Evolutionary conservation across 345 rosid species (phyloP), one percentile per base, ranked within the genome.

Genomic region (Arabis hirsuta): DNA sequence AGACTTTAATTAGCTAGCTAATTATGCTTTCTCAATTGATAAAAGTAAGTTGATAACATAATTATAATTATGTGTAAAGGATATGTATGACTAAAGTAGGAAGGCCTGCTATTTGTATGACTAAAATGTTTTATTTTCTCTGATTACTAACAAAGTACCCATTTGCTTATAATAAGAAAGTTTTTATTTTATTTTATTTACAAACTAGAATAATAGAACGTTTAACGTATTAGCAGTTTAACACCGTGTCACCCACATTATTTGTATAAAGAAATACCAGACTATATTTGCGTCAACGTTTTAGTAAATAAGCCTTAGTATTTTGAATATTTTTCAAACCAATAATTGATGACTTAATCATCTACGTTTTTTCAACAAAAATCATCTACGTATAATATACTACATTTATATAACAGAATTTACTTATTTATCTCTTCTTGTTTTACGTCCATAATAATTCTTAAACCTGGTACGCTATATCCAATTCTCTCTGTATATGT

Each of bases 231-330:
- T 14, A 39, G 3, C 59, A 39, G 32, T 48, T 60, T 41, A 16
- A 61, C 44, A 61, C 72, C 32, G 47, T 57, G 62, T 53, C 69
- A 62, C 26, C 53, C 62, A 71, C 62, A 38, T 22, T 32, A 38
- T 14, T 48, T 69, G 31, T 38, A 55, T 19, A 10, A 19, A 20
- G 55, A 44, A 56, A n/a, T 70, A n/a, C 50, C 12, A 24, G 20
- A 26, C 2, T 14, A 58, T 55, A 12, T 4, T 29, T 56, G 36
- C 26, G 55, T 55, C 72, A 68, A 44, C 53, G 43, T 29, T 42
- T 27, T 54, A 42, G 14, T 11, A 8, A 22, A 22, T 22, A 22
- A 54, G n/a, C 12, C 9, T 24, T 14, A 27, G 52, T 55, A 16
- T 29, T 39, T 65, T 31, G 62, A 55, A 34, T 22, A 68, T 44